Evolutionary conservation across 345 rosid genomes (phyloP).

Genomic region (Aquilaria malaccensis): DNA sequence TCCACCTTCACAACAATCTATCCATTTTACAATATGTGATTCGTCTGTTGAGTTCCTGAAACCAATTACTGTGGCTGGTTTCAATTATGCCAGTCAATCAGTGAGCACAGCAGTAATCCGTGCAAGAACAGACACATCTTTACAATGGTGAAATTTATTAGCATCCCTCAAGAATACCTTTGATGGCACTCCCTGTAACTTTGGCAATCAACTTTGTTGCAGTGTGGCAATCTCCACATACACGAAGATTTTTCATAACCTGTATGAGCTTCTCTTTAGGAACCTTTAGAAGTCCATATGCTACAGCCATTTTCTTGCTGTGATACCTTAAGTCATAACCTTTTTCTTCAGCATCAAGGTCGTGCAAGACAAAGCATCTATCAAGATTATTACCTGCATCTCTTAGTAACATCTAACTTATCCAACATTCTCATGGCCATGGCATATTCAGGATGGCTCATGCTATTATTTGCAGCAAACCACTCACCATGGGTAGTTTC

Average conservation of each 20-base stretch:
- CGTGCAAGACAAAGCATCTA: slow-evolving; percentile 54
- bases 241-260: slow-evolving; percentile 70
- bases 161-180: slow-evolving; percentile 50
- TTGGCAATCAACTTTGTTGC: slow-evolving; percentile 68
- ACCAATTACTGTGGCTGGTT: no score
- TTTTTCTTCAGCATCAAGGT: slow-evolving; percentile 78
- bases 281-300: slow-evolving; percentile 67
- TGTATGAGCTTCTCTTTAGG: slow-evolving; percentile 56
- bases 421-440: slow-evolving; percentile 40
- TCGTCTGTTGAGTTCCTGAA: no score
- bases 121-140: slow-evolving; percentile 68
- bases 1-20: no score
- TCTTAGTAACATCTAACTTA: slow-evolving; percentile 40
- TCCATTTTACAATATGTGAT: no score
- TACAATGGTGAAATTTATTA: slow-evolving; percentile 71
- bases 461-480: slow-evolving; percentile 52
- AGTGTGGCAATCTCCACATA: slow-evolving; percentile 72
- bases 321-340: slow-evolving; percentile 46
- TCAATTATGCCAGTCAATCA: no score
- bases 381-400: slow-evolving; percentile 52
- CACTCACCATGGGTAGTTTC: no score
- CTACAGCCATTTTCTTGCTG: slow-evolving; percentile 69
- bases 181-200: slow-evolving; percentile 56
- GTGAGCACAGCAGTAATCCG: slow-evolving; percentile 53
- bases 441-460: slow-evolving; percentile 45